Evolutionary conservation across 495 filamentous ascomycete species (phyloP).

Genomic region (Penicillium malachiteum): DNA sequence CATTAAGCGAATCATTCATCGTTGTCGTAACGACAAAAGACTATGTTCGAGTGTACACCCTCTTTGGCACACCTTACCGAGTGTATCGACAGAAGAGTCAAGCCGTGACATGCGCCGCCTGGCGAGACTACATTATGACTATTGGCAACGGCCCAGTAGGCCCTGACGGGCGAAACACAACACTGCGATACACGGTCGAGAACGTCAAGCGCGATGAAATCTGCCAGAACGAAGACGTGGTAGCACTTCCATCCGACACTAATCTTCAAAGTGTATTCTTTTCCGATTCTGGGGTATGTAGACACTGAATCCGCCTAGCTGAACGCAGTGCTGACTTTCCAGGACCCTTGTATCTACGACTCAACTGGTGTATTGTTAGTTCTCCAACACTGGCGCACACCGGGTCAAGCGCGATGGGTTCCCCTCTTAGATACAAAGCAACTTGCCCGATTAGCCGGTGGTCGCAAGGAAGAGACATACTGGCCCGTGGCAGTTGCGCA

Average conservation of each 20-base stretch:
- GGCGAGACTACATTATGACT: conserved; percentile 90
- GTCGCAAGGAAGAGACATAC: conserved; percentile 84
- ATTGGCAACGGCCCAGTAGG: conserved; percentile 88
- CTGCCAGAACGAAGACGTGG: conserved; percentile 86
- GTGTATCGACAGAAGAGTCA: conserved; percentile 92
- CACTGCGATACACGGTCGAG: conserved; percentile 82
- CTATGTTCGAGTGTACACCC: conserved; percentile 89
- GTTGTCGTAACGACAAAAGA: conserved; percentile 79
- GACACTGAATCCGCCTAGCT: not conserved
- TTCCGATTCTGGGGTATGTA: conserved; percentile 74
- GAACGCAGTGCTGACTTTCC: conserved; percentile 18
- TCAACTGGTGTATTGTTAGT: conserved; percentile 81
- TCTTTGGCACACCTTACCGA: conserved; percentile 85
- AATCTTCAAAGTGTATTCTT: conserved; percentile 83
- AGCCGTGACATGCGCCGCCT: conserved; percentile 87
- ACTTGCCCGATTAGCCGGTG: conserved; percentile 75
- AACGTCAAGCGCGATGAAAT: conserved; percentile 92
- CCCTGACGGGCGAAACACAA: conserved; percentile 65
- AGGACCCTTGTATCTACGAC: conserved; percentile 95
- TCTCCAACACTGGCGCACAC: conserved; percentile 84
- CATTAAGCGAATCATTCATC: conserved; percentile 88
- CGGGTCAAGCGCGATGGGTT: conserved; percentile 84
- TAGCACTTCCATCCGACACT: conserved; percentile 73
- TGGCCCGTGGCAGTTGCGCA: conserved; percentile 94
- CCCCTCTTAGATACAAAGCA: conserved; percentile 86